A percentile compares a stretch with the other conserved stretches of the same genome.
Evolutionary conservation across 345 rosid species (phyloP).

Genomic region (Ricinus communis): DNA sequence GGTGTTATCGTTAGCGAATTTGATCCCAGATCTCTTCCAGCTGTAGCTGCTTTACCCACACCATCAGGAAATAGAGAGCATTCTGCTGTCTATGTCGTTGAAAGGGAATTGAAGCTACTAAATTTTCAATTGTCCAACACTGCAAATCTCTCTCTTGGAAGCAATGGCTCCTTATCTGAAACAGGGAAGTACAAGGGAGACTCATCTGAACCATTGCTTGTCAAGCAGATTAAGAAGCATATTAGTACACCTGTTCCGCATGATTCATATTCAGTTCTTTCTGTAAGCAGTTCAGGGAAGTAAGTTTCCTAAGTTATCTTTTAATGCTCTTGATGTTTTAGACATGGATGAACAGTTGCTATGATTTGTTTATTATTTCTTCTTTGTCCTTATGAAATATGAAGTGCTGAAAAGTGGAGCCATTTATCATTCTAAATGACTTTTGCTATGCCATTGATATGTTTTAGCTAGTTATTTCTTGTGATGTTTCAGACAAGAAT

Average conservation of each 20-base stretch:
- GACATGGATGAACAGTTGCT: neutral
- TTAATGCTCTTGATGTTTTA: neutral
- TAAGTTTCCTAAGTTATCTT: conserved; percentile 41
- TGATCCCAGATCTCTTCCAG: conserved; percentile 90
- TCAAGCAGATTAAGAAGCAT: conserved; percentile 86
- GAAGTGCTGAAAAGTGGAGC: neutral
- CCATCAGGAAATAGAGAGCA: conserved; percentile 87
- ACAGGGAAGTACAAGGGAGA: conserved; percentile 83
- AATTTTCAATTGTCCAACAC: conserved; percentile 83
- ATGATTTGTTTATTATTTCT: neutral
- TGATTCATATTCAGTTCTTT: conserved; percentile 93
- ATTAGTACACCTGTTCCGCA: conserved; percentile 93
- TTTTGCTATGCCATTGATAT: neutral
- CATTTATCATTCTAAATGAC: neutral
- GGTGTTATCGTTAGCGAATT: conserved; percentile 95
- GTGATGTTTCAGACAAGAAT: neutral
- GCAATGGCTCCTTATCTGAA: conserved; percentile 82
- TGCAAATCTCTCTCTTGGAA: conserved; percentile 84
- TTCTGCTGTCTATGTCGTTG: conserved; percentile 84
- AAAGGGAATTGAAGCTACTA: conserved; percentile 81
- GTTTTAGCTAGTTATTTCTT: neutral
- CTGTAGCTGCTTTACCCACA: conserved; percentile 82
- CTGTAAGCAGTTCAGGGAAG: conserved; percentile 98
- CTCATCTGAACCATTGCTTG: conserved; percentile 61
- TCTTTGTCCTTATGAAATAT: neutral